Evolutionary conservation across 306 rosid genomes (phyloP).

Genomic region (Sesbania bispinosa): DNA sequence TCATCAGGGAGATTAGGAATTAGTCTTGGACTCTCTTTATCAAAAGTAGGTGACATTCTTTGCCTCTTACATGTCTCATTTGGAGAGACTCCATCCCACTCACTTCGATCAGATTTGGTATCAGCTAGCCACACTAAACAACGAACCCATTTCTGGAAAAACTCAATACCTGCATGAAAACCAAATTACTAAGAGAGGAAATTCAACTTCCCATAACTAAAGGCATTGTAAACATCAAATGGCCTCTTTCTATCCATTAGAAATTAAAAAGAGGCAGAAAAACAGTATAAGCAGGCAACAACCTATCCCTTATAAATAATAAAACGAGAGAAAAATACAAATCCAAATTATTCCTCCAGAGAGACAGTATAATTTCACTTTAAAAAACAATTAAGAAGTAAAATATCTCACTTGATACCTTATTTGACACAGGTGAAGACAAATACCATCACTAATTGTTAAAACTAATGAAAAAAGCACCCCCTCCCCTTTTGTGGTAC

Average conservation of each 20-base stretch:
- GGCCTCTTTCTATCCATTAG: constrained; percentile 2
- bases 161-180: constrained; percentile 29
- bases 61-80: constrained; percentile 68
- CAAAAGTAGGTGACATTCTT: constrained; percentile 47
- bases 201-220: not conserved
- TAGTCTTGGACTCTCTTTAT: constrained; percentile 64
- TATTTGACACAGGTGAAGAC: no score
- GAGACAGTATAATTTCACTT: no score
- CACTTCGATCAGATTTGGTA: constrained; percentile 32
- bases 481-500: no score
- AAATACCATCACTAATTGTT: no score
- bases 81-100: constrained; percentile 35
- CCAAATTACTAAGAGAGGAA: constrained; percentile 14
- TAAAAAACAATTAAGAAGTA: no score
- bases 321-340: no score
- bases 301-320: not conserved
- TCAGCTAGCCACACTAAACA: constrained; percentile 58
- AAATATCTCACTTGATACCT: no score
- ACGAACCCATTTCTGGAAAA: constrained; percentile 61
- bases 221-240: not conserved
- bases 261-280: not conserved
- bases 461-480: no score
- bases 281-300: not conserved
- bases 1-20: constrained; percentile 92
- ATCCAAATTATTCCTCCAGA: no score